Evolutionary conservation across 2,329 filamentous ascomycete species (phyloP), one percentile per base, ranked within the genome.

Genomic region (Colletotrichum sp.): DNA sequence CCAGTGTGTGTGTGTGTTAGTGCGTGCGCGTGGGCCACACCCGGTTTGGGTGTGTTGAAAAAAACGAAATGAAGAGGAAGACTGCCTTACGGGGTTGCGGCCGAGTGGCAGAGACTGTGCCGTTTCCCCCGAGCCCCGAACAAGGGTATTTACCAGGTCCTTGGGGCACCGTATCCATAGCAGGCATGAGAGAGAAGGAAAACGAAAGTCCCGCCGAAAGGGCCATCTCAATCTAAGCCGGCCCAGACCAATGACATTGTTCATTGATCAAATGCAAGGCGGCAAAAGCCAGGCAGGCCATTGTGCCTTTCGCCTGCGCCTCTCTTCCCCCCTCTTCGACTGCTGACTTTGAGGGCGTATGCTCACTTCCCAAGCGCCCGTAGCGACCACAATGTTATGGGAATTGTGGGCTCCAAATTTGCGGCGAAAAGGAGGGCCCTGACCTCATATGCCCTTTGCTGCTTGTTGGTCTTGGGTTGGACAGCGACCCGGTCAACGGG

Each of bases 61-160:
- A 55, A 64, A 60, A 34, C 58, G 55, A 15, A 68, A 56, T 64
- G 32, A 62, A 25, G 65, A 39, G 66, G 65, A 76, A 70, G 69
- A 74, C 67, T 65, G 73, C 70, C 69, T 66, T 71, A 62, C 43
- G 64, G 68, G 52, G 67, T 66, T 48, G 60, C 71, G 67, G 61
- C 52, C 60, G 25, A 69, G 34, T 34, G 32, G 36, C 62, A 36
- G 15, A 32, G 30, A 67, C 25, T 28, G 43, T 70, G 43, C 66
- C 66, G 66, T 56, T 70, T 70, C 43, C 66, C 60, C 71, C 71
- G 67, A 74, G 43, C 39, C 43, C 66, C 66, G 66, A 74, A 34
- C 39, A 34, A 32, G 43, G 56, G 27, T 67, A 25, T 36, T 36
- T 61, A 75, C 73, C 73, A 62, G 73, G 73, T 75, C 55, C 25